These are phyloP conservation scores for Lophium mytilinum DNA, from an alignment of 495 filamentous ascomycete genomes.

Conservation along the genomic window DNA sequence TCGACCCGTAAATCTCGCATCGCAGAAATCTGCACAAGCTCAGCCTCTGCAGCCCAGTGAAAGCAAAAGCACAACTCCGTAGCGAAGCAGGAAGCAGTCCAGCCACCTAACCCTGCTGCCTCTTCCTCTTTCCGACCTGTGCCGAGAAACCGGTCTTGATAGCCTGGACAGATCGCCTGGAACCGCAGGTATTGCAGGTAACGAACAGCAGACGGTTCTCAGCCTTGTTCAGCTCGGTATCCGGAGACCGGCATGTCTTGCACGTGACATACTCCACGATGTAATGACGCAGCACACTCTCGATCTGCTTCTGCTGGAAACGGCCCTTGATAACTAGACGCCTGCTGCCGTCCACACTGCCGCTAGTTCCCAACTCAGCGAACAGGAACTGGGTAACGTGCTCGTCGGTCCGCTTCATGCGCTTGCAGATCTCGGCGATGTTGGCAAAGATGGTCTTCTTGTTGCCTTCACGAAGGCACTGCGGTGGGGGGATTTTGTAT, in stretches of 20 bases:
- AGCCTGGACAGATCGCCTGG: slow-evolving; percentile 81
- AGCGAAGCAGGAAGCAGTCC: too few relatives aligned
- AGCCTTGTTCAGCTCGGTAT: slow-evolving; percentile 95
- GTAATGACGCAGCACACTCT: slow-evolving; percentile 88
- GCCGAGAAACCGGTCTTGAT: slow-evolving; percentile 99
- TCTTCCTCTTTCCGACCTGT: slow-evolving; percentile 91
- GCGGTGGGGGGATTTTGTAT: slow-evolving; percentile 99
- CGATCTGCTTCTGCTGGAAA: slow-evolving; percentile 97
- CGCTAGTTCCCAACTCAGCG: slow-evolving; percentile 93
- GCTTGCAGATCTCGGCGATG: slow-evolving; percentile 82
- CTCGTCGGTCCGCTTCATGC: slow-evolving; percentile 96
- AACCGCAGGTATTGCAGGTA: slow-evolving; percentile 81
- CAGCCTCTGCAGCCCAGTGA: too few relatives aligned
- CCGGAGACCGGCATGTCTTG: slow-evolving; percentile 90
- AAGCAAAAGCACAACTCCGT: too few relatives aligned
- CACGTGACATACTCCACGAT: slow-evolving; percentile 99
- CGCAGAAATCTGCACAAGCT: too few relatives aligned
- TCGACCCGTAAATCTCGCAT: too few relatives aligned
- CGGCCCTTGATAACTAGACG: slow-evolving; percentile 96
- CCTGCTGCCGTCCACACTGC: slow-evolving; percentile 84
- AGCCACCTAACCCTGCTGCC: slow-evolving; percentile 43
- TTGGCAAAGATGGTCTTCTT: slow-evolving; percentile 99
- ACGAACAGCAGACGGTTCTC: slow-evolving; percentile 91
- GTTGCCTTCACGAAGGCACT: slow-evolving; percentile 98
- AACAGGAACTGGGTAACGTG: slow-evolving; percentile 96